Evolutionary conservation across 1,284 basidiomycete genomes (phyloP).

Genomic region (Leccinum subrobustum): DNA sequence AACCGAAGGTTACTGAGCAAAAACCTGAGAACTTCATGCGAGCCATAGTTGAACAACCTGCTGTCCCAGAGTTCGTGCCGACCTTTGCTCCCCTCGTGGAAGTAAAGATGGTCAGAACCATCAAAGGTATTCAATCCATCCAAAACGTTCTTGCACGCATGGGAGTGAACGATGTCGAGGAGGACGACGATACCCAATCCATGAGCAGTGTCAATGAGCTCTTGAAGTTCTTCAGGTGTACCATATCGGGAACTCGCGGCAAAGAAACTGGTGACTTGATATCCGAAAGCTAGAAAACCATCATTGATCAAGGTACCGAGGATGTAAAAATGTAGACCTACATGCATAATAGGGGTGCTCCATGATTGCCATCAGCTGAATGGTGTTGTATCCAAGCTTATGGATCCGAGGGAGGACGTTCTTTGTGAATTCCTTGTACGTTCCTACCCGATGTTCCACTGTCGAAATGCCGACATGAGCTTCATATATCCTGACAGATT

Average conservation of each 20-base stretch:
- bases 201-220: slow-evolving; percentile 94
- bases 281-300: slow-evolving; percentile 77
- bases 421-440: slow-evolving; percentile 92
- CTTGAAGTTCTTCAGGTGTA: slow-evolving; percentile 92
- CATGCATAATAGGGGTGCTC: slow-evolving; percentile 99
- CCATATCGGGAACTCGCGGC: slow-evolving; percentile 96
- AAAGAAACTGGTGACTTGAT: slow-evolving; percentile 97
- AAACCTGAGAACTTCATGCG: slow-evolving; percentile 93
- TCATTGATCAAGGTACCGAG: slow-evolving; percentile 8
- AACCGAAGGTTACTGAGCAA: slow-evolving; percentile 92
- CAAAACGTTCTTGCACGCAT: slow-evolving; percentile 96
- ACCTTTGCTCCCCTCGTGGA: slow-evolving; percentile 91
- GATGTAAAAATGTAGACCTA: slow-evolving; percentile 39
- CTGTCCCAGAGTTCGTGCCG: slow-evolving; percentile 97
- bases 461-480: slow-evolving; percentile 98
- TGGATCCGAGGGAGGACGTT: slow-evolving; percentile 88
- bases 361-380: slow-evolving; percentile 98
- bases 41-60: slow-evolving; percentile 94
- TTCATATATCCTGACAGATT: slow-evolving; percentile 88
- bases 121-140: slow-evolving; percentile 97
- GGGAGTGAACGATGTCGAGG: slow-evolving; percentile 96
- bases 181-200: slow-evolving; percentile 91
- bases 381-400: slow-evolving; percentile 92
- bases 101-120: slow-evolving; percentile 95
- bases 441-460: slow-evolving; percentile 82